Evolutionary conservation across 1,284 basidiomycete species (phyloP).

Genomic region (Malassezia nana): DNA sequence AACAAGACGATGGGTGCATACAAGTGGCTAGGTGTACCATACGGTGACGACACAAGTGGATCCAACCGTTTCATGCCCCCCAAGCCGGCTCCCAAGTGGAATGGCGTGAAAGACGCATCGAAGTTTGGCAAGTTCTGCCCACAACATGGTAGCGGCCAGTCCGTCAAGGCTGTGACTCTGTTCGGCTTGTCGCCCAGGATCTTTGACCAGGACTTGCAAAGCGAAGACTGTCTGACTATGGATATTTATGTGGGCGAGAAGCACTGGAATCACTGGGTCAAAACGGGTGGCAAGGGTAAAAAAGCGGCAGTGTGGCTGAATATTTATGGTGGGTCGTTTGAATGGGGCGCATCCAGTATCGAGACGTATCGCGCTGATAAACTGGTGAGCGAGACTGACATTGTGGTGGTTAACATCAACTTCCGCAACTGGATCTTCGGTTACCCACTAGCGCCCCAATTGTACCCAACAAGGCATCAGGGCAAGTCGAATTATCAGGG

Average conservation of each 20-base stretch:
- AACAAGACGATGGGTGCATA: slow-evolving; percentile 6
- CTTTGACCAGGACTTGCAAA: slow-evolving; percentile 11
- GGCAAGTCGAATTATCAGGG: slow-evolving; percentile 7
- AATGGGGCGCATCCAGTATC: slow-evolving; percentile 11
- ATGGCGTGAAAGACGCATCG: slow-evolving; percentile 14
- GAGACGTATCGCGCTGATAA: slow-evolving; percentile 8
- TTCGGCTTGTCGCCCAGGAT: slow-evolving; percentile 7
- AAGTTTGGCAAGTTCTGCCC: slow-evolving; percentile 10
- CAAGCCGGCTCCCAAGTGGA: slow-evolving; percentile 3
- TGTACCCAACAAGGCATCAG: background rate
- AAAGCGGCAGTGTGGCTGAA: slow-evolving; percentile 15
- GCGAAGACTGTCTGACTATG: slow-evolving; percentile 18
- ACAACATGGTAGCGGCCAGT: slow-evolving; percentile 8
- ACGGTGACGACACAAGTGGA: slow-evolving; percentile 14
- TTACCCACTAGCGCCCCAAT: slow-evolving; percentile 12
- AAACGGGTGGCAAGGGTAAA: background rate
- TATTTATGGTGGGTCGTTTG: slow-evolving; percentile 16
- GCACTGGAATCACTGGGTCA: slow-evolving; percentile 7
- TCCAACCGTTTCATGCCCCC: slow-evolving; percentile 17
- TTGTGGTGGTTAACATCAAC: slow-evolving; percentile 13
- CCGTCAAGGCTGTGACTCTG: slow-evolving; percentile 1
- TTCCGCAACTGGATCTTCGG: slow-evolving; percentile 20
- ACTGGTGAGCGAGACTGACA: slow-evolving; percentile 13
- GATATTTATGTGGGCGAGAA: slow-evolving; percentile 16
- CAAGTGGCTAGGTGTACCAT: slow-evolving; percentile 18